Base-by-base conservation (phyloP, 148 eudicot species). In the Fagopyrum homotropicum region DNA sequence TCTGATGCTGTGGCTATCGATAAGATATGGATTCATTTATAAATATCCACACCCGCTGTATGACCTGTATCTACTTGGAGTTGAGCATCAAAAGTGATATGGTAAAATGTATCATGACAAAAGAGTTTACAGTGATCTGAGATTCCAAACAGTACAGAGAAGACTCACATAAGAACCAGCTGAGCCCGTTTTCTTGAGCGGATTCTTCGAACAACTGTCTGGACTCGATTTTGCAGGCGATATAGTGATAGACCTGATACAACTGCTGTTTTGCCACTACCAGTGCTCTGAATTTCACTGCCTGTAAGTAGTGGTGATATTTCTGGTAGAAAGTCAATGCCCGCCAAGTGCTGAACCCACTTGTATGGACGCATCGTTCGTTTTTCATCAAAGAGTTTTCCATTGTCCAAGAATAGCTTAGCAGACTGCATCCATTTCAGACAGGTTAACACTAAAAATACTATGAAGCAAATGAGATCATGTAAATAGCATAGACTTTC, bases 271-370 rank as follows among this genome's bases (percentile, higher is more conserved):
- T 84, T 90, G 46, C 85, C 75, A 77, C 83, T 77, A 74, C 85
- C 92, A 72, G 69, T 75, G 72, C 79, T 83, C 16, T 81, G 72
- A 72, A 79, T 77, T 73, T 82, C 92, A 77, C 75, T 82, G 63
- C 56, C 71, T 47, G 83, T 73, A 81, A 84, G 78, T 75, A 90
- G 76, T 4, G 96, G 98, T 40, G 98, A 85, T 44, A 90, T 80
- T 82, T 94, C 98, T 35, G 98, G 98, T 85, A 94, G 75, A 84
- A 94, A 87, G 75, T 94, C 97, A 48, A 92, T 89, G 80, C 98
- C 98, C 29, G 91, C 96, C 85, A 94, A 79, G 85, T 94, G 97
- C 76, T 94, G 98, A 69, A 84, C 97, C 98, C 98, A 94, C 79
- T 88, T 92, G 82, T 92, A 94, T 66, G 98, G 98, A 40, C 96